These are phyloP conservation scores for Benincasa hispida DNA, from an alignment of 306 rosid species.

Conservation along the genomic window DNA sequence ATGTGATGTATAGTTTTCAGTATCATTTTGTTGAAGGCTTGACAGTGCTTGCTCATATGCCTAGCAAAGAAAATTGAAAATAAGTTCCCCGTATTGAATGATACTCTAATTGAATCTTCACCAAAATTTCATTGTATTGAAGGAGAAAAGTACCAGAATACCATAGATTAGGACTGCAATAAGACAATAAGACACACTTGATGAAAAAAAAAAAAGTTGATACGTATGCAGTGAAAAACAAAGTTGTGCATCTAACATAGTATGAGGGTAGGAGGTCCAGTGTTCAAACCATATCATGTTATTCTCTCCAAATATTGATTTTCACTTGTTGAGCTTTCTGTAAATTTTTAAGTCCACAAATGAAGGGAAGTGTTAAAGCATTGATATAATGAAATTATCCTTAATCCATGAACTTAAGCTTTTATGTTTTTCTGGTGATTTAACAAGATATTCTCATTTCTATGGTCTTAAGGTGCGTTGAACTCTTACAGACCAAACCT, in stretches of 20 bases:
- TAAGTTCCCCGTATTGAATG: neutral
- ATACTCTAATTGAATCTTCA: neutral
- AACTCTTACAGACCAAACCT: neutral
- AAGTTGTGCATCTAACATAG: neutral
- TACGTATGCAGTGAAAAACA: neutral
- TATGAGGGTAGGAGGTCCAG: too few relatives aligned
- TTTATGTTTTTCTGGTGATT: too few relatives aligned
- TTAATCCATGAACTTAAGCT: too few relatives aligned
- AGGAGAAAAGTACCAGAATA: neutral
- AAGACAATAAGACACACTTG: neutral
- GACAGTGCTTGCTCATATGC: conserved; percentile 59
- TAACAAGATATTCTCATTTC: neutral
- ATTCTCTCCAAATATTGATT: too few relatives aligned
- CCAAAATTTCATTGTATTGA: neutral
- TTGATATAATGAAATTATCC: too few relatives aligned
- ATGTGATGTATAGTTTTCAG: conserved; percentile 18
- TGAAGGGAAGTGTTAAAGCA: too few relatives aligned
- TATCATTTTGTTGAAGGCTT: conserved; percentile 26
- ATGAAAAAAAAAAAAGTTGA: neutral
- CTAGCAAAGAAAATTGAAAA: conserved; percentile 14
- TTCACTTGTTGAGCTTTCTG: too few relatives aligned
- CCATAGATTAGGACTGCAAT: neutral
- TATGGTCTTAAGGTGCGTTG: neutral
- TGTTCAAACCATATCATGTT: too few relatives aligned
- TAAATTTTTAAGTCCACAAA: too few relatives aligned